Base-by-base conservation (phyloP, 2,329 filamentous ascomycete genomes). In the Botrytis galanthina region DNA sequence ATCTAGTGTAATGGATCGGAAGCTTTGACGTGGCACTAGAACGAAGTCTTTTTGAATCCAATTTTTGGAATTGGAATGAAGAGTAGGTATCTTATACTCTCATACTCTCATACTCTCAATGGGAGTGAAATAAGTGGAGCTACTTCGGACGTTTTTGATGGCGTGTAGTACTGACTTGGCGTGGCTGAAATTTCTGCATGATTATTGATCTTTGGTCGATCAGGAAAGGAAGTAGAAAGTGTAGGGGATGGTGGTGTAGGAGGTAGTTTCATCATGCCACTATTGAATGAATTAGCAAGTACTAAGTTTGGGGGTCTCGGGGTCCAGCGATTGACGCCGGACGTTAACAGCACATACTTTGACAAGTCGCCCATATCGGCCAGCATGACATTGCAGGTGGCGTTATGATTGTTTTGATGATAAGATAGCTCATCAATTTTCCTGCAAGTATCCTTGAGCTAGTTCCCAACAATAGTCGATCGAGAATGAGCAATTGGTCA, bases 381-480 rank as follows among this genome's bases (percentile, higher is more conserved):
- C 12, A 67, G 51, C 32, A 75, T 51, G 57, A 62, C 62, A 48
- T 44, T 75, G 59, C 75, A 77, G 61, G 39, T 75, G 29, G 60
- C 57, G 48, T 77, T 77, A 64, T 77, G 75, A 29, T 77, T 72
- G 42, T 75, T 77, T 64, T 77, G 75, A 64, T 77, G 73, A 68
- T 77, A 78, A 48, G 76, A 77, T 62, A 77, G 46, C 68, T 77
- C 75, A 66, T 78, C 76, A 51, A 76, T 70, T 72, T 77, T 78
- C 48, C 76, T 77, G 71, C 68, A 32, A 68, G 61, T 63, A 73
- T 42, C 29, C 72, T 60, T 74, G 48, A 42, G 60, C 61, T 46
- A 46, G 51, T 44, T 54, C 57, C 48, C 44, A 67, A 44, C 48
- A 22, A 64, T 51, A 48, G 72, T 68, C 29, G 26, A 22, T 68